phyloP scores from a whole-genome alignment of 1,284 basidiomycete species.

The Ceratobasidium sp. region DNA sequence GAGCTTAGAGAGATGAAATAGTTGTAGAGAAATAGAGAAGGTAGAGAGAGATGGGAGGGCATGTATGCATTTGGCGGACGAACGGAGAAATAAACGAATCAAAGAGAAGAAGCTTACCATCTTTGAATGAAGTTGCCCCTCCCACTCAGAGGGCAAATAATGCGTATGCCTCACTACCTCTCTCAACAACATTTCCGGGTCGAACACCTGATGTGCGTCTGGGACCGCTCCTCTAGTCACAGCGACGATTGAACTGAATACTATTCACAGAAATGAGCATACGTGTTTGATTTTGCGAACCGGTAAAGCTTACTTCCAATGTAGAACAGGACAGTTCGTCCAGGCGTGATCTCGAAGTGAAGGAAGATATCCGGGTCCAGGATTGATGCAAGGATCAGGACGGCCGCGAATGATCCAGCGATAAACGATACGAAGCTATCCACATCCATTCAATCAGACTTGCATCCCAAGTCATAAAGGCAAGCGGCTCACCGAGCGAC shows the following conservation, averaged over 20 bases:
- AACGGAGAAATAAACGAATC: too few relatives aligned
- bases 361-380: conserved; percentile 92
- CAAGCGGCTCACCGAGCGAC: conserved; percentile 76
- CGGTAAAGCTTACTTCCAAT: conserved; percentile 59
- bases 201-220: conserved; percentile 91
- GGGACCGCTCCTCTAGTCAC: conserved; percentile 95
- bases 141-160: conserved; percentile 94
- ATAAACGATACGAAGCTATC: conserved; percentile 92
- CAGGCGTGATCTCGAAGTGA: conserved; percentile 93
- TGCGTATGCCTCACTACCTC: conserved; percentile 94
- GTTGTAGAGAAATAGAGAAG: background rate
- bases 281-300: background rate
- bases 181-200: conserved; percentile 90
- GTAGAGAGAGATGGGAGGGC: conserved; percentile 13
- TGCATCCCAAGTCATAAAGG: background rate
- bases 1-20: background rate
- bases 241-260: conserved; percentile 90
- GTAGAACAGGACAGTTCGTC: conserved; percentile 94
- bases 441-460: background rate
- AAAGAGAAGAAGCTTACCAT: conserved; percentile 60
- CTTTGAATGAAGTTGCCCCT: conserved; percentile 87
- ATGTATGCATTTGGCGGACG: too few relatives aligned
- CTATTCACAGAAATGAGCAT: conserved; percentile 31
- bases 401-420: conserved; percentile 95
- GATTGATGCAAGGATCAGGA: conserved; percentile 89